Percentiles rank a stretch among this genome's conserved stretches.
phyloP scores from a whole-genome alignment of 768 basidiomycete species.

The Basidioascus undulatus region DNA sequence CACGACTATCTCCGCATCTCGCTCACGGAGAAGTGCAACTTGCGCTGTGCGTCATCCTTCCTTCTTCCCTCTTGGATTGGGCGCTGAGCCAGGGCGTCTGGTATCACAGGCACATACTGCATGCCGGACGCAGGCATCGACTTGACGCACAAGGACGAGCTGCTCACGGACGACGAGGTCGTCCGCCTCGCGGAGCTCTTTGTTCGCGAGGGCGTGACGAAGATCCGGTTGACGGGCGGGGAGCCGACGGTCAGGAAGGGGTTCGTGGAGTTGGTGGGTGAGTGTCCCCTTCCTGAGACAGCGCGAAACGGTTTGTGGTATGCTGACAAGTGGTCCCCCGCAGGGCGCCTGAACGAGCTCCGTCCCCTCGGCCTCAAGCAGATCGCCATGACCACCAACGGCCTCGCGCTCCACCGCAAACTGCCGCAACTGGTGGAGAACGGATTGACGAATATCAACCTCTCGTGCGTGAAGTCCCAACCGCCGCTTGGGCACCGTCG shows the following conservation, averaged over 20 bases:
- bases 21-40: conserved; percentile 63
- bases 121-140: conserved; percentile 66
- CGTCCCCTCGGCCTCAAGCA: conserved; percentile 36
- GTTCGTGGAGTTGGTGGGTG: conserved; percentile 42
- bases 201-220: conserved; percentile 56
- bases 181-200: conserved; percentile 49
- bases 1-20: conserved; percentile 80
- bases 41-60: conserved; percentile 34
- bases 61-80: background rate
- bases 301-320: too few relatives aligned
- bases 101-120: conserved; percentile 54
- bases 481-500: background rate
- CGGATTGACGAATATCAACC: conserved; percentile 50
- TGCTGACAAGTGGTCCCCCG: background rate
- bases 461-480: conserved; percentile 24
- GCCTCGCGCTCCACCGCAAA: conserved; percentile 45
- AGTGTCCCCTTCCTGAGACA: conserved; percentile 10
- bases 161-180: conserved; percentile 54
- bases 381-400: conserved; percentile 71
- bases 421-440: conserved; percentile 40
- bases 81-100: background rate
- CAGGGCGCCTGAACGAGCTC: conserved; percentile 40
- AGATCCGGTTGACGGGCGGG: conserved; percentile 70
- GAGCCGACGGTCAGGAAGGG: conserved; percentile 67
- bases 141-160: conserved; percentile 39